phyloP scores from a whole-genome alignment of 2,329 filamentous ascomycete genomes.

The Chaetoscypha palmicola region DNA sequence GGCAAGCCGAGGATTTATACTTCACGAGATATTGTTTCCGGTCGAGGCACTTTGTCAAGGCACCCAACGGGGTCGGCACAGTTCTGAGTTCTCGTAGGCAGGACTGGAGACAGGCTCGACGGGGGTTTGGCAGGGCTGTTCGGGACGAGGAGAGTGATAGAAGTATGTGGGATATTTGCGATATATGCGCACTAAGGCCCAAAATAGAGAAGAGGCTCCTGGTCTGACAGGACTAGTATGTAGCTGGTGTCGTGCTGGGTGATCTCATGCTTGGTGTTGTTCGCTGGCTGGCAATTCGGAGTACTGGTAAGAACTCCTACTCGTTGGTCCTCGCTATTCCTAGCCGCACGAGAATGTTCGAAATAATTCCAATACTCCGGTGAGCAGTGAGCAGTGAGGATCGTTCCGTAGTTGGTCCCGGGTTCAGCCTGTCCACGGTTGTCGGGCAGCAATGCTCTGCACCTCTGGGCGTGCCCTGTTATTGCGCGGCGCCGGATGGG shows the following conservation, averaged over 20 bases:
- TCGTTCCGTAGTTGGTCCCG: slow-evolving; percentile 5
- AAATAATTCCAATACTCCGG: slow-evolving; percentile 3
- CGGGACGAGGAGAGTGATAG: slow-evolving; percentile 2
- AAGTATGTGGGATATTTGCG: not conserved
- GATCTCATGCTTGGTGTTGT: not conserved
- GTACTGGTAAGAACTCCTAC: not conserved
- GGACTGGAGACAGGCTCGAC: not conserved
- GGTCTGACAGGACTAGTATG: not conserved
- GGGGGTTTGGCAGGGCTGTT: not conserved
- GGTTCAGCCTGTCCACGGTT: slow-evolving; percentile 20
- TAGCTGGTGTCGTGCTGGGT: not conserved
- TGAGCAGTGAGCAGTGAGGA: not conserved
- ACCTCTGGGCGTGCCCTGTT: slow-evolving; percentile 7
- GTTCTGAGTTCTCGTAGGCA: not conserved
- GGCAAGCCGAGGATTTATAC: slow-evolving; percentile 25
- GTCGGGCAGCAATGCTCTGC: slow-evolving; percentile 27
- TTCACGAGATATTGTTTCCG: slow-evolving; percentile 1
- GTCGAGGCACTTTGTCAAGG: not conserved
- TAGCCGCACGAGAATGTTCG: slow-evolving; percentile 2
- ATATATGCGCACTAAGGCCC: not conserved
- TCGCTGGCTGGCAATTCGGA: not conserved
- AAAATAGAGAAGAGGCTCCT: slow-evolving; percentile 1
- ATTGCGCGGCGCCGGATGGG: slow-evolving; percentile 5
- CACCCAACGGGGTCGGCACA: not conserved
- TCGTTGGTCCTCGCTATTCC: not conserved